Evolutionary conservation across 768 basidiomycete species (phyloP).

Genomic region (Amyloporia xantha): DNA sequence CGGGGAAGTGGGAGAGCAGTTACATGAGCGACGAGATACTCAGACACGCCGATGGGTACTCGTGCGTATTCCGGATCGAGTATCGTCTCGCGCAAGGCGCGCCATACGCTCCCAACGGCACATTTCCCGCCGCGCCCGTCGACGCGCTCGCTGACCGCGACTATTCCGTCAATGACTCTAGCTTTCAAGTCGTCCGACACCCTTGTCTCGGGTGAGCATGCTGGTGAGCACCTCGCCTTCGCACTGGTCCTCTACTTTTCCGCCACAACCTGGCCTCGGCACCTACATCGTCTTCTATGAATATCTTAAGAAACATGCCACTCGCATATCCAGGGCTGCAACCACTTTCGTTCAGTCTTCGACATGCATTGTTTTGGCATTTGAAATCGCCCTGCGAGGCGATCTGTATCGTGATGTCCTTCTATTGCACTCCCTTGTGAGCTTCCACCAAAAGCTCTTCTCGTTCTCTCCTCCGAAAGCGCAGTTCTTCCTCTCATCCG

Average conservation of each 20-base stretch:
- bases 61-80: constrained; percentile 32
- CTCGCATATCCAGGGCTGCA: too few relatives aligned
- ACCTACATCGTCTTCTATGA: too few relatives aligned
- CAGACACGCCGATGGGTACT: background rate
- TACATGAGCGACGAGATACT: background rate
- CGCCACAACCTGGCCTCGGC: too few relatives aligned
- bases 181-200: constrained; percentile 38
- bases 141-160: constrained; percentile 31
- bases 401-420: too few relatives aligned
- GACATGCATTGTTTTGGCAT: too few relatives aligned
- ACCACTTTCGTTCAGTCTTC: too few relatives aligned
- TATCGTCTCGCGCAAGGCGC: constrained; percentile 35
- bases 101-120: constrained; percentile 26
- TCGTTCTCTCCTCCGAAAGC: background rate
- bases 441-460: background rate
- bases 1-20: background rate
- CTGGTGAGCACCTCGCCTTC: constrained; percentile 45
- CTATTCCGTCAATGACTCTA: constrained; percentile 39
- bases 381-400: too few relatives aligned
- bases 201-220: constrained; percentile 45
- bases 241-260: constrained; percentile 35
- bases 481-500: constrained; percentile 47
- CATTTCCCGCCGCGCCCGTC: constrained; percentile 41
- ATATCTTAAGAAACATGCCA: too few relatives aligned
- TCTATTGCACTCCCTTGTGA: too few relatives aligned